Conservation (phyloP, 148 eudicot genomes). For the Beta vulgaris region DNA sequence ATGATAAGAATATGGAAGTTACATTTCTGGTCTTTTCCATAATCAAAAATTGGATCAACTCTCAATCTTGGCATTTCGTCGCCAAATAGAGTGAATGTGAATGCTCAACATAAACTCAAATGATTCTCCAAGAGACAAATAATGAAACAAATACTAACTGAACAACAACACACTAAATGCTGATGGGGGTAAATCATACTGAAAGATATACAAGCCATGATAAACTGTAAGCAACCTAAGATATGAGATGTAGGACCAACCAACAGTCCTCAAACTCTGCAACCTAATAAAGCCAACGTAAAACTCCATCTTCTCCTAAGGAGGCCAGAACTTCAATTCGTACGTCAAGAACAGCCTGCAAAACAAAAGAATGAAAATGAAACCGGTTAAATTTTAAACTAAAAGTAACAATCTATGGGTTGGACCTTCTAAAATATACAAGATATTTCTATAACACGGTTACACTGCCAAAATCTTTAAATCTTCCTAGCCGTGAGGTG, state of each 20-base stretch:
- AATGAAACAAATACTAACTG: slow-evolving; percentile 7
- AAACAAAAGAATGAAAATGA: slow-evolving; percentile 10
- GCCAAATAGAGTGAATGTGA: neutral
- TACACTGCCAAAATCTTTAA: neutral
- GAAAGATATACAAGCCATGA: slow-evolving; percentile 18
- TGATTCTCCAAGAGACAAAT: neutral
- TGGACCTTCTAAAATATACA: neutral
- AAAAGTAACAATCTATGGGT: neutral
- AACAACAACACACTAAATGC: slow-evolving; percentile 8
- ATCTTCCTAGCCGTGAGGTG: neutral
- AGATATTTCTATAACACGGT: neutral
- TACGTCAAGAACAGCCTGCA: slow-evolving; percentile 84
- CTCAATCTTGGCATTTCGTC: neutral
- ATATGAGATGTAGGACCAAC: neutral
- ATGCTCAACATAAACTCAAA: neutral
- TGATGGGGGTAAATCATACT: slow-evolving; percentile 1
- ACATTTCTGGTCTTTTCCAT: neutral
- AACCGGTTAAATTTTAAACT: neutral
- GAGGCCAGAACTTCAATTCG: slow-evolving; percentile 79
- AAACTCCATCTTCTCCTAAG: slow-evolving; percentile 76
- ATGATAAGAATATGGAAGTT: neutral
- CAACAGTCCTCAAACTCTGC: slow-evolving; percentile 7
- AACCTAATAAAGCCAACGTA: slow-evolving; percentile 85
- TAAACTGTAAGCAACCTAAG: slow-evolving; percentile 13
- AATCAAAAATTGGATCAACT: slow-evolving; percentile 5